Conservation (phyloP, 805 yeast species). For the Barnettozyma siamensis region DNA sequence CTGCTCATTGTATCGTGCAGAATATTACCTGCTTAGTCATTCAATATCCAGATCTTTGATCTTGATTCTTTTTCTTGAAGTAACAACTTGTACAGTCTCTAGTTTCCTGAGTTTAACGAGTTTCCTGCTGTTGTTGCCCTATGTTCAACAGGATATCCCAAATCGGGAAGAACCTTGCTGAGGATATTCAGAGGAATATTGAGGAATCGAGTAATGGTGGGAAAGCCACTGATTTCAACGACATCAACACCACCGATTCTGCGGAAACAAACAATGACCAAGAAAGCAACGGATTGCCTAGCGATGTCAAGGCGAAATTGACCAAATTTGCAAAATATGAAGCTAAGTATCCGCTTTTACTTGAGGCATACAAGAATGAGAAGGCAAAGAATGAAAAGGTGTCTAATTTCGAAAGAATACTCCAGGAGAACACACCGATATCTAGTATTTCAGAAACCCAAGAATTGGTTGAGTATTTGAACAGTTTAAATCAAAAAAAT, state of each 20-base stretch:
- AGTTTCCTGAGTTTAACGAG: too few relatives aligned
- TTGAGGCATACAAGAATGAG: slow-evolving; percentile 82
- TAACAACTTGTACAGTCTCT: too few relatives aligned
- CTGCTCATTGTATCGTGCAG: too few relatives aligned
- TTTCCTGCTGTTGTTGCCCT: too few relatives aligned
- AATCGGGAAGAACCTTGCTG: slow-evolving; percentile 55
- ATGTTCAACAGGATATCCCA: slow-evolving; percentile 41
- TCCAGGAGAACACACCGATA: slow-evolving; percentile 78
- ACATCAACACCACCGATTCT: slow-evolving; percentile 1
- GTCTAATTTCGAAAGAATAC: slow-evolving; percentile 55
- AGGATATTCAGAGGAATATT: slow-evolving; percentile 47
- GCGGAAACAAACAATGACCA: slow-evolving; percentile 7
- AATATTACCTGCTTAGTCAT: too few relatives aligned
- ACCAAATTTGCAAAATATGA: slow-evolving; percentile 82
- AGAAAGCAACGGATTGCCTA: slow-evolving; percentile 34
- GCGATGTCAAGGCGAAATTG: slow-evolving; percentile 54
- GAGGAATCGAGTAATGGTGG: slow-evolving; percentile 14
- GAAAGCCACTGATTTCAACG: slow-evolving; percentile 3
- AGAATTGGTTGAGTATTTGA: slow-evolving; percentile 61
- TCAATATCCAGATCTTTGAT: too few relatives aligned
- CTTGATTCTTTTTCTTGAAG: background rate
- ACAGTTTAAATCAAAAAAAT: slow-evolving; percentile 54
- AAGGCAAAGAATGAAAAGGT: slow-evolving; percentile 60
- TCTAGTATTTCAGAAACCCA: slow-evolving; percentile 69
- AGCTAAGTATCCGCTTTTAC: slow-evolving; percentile 77